These are phyloP conservation scores for Toxicodendron radicans DNA, from an alignment of 345 rosid species.

Conservation along the genomic window DNA sequence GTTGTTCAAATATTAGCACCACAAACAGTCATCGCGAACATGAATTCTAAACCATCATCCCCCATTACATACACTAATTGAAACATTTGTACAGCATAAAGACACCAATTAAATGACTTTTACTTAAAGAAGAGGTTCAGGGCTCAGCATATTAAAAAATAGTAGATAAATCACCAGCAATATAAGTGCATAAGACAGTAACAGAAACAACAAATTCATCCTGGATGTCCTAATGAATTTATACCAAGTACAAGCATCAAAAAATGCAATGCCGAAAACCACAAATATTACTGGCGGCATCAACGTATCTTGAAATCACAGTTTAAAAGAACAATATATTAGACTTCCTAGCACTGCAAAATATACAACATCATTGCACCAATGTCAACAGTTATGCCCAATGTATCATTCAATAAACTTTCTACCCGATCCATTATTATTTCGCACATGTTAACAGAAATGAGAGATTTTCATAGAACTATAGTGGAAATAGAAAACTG, in stretches of 20 bases:
- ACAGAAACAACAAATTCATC: neutral
- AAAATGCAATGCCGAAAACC: neutral
- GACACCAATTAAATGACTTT: neutral
- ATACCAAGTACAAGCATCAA: neutral
- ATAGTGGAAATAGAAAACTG: neutral
- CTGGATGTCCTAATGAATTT: neutral
- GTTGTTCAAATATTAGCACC: neutral
- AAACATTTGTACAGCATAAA: neutral
- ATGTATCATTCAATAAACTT: neutral
- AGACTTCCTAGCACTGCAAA: neutral
- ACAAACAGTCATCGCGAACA: neutral
- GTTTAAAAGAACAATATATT: neutral
- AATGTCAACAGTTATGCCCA: neutral
- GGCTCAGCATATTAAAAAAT: neutral
- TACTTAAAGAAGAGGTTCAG: neutral
- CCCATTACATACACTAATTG: neutral
- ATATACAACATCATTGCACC: neutral
- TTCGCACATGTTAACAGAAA: conserved; percentile 6
- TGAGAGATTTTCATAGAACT: neutral
- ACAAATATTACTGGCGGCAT: neutral
- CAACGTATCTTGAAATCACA: neutral
- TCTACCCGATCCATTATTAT: neutral
- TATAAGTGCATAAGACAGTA: neutral
- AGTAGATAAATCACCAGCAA: neutral
- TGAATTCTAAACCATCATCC: neutral